These are phyloP conservation scores for Paecilomyces variotii DNA, from an alignment of 2,329 filamentous ascomycete genomes.

Conservation along the genomic window DNA sequence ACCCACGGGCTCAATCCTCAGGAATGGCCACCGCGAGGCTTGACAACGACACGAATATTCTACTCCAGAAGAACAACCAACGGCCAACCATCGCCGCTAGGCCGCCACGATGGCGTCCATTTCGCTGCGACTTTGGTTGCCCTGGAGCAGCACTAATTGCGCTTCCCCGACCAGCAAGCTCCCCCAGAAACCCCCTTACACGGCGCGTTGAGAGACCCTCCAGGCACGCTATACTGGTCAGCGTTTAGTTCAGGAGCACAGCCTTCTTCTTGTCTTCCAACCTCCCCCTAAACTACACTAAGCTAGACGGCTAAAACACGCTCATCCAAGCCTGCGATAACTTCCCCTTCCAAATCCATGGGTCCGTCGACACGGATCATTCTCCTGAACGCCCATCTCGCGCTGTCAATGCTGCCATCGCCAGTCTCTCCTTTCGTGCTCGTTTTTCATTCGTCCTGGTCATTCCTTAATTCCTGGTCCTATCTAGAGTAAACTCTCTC, in stretches of 20 bases:
- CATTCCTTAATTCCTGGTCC: not conserved
- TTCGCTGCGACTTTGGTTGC: not conserved
- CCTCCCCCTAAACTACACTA: too few species aligned
- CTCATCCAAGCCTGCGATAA: conserved; percentile 2
- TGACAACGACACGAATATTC: not conserved
- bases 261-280: not conserved
- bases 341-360: conserved; percentile 6
- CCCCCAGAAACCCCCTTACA: not conserved
- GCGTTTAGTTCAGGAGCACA: not conserved
- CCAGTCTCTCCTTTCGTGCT: not conserved
- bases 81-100: not conserved
- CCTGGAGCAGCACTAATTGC: too few species aligned
- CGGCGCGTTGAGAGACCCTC: not conserved
- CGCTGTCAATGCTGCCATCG: not conserved
- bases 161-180: not conserved
- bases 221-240: not conserved
- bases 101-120: not conserved
- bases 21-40: not conserved
- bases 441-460: not conserved
- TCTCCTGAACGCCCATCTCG: not conserved
- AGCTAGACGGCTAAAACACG: too few species aligned
- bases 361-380: not conserved
- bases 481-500: not conserved
- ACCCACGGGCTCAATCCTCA: not conserved
- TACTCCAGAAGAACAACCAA: not conserved